These are phyloP conservation scores for Pleodorina starrii DNA, from an alignment of 139 green algal genomes.

Conservation along the genomic window DNA sequence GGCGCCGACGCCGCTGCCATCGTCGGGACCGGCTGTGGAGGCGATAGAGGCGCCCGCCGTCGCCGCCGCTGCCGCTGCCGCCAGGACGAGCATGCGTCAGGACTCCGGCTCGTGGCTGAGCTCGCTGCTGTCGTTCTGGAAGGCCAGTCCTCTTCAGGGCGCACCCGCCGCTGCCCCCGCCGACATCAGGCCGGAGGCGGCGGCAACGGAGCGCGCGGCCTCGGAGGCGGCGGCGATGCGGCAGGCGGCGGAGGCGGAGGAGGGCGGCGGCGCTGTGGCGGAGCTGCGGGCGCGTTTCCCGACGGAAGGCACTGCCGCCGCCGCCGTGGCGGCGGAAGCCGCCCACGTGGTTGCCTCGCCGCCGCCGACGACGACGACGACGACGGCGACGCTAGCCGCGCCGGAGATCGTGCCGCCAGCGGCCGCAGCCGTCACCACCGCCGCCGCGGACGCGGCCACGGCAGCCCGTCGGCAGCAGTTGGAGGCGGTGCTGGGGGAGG, in stretches of 20 bases:
- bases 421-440: not conserved
- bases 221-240: not conserved
- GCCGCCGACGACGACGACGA: too few species aligned
- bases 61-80: too few species aligned
- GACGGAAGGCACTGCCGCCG: not conserved
- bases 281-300: not conserved
- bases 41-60: not conserved
- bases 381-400: not conserved
- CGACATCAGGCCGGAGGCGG: not conserved
- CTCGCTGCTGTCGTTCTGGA: not conserved
- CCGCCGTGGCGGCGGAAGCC: too few species aligned
- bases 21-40: not conserved
- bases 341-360: too few species aligned
- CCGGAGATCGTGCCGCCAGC: not conserved
- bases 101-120: not conserved
- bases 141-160: not conserved
- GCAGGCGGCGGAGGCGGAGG: slow-evolving; percentile 1
- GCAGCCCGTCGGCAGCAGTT: not conserved
- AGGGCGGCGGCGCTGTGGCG: not conserved
- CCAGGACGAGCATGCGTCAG: not conserved
- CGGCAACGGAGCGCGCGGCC: not conserved
- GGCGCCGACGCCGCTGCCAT: too few species aligned
- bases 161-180: not conserved
- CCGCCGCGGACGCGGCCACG: not conserved
- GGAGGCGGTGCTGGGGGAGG: not conserved